Percentiles rank a stretch among this genome's conserved stretches.
These are phyloP conservation scores for Ascochyta fabae DNA, from an alignment of 2,329 filamentous ascomycete genomes.

Conservation along the genomic window DNA sequence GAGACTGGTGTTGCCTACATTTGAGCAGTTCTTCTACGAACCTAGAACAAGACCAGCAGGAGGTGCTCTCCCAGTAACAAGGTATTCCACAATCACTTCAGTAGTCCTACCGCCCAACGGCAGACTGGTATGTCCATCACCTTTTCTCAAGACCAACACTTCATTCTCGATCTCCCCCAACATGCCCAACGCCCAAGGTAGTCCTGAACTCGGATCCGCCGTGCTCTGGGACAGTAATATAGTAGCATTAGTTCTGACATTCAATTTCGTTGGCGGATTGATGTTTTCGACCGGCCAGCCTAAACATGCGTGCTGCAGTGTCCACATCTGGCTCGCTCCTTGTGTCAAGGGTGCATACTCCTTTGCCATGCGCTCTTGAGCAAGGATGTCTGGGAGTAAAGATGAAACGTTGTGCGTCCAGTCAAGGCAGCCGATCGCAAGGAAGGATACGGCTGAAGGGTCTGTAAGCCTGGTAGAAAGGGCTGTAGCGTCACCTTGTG, in stretches of 20 bases:
- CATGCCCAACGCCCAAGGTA: conserved; percentile 34
- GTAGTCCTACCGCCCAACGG: conserved; percentile 41
- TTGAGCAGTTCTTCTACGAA: not conserved
- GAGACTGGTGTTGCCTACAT: no score
- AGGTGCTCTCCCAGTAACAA: conserved; percentile 46
- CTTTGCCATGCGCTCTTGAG: conserved; percentile 37
- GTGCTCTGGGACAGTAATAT: conserved; percentile 51
- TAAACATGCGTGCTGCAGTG: conserved; percentile 48
- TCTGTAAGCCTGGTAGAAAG: conserved; percentile 34
- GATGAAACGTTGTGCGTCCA: conserved; percentile 37
- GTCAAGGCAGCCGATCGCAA: conserved; percentile 51
- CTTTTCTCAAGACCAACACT: conserved; percentile 51
- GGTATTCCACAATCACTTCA: conserved; percentile 40
- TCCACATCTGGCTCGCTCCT: conserved; percentile 47
- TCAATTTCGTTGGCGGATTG: conserved; percentile 45
- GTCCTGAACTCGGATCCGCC: conserved; percentile 52
- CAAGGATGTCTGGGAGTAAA: conserved; percentile 27
- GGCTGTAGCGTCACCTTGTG: conserved; percentile 47
- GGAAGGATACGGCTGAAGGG: conserved; percentile 31
- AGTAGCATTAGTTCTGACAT: conserved; percentile 31
- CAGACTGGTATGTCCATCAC: conserved; percentile 52
- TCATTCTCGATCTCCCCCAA: conserved; percentile 38
- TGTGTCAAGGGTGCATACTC: conserved; percentile 46
- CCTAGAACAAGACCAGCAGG: conserved; percentile 12
- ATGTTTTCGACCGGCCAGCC: conserved; percentile 49